Evolutionary conservation across 2,329 filamentous ascomycete species (phyloP).

Genomic region (Hortaea sp.): DNA sequence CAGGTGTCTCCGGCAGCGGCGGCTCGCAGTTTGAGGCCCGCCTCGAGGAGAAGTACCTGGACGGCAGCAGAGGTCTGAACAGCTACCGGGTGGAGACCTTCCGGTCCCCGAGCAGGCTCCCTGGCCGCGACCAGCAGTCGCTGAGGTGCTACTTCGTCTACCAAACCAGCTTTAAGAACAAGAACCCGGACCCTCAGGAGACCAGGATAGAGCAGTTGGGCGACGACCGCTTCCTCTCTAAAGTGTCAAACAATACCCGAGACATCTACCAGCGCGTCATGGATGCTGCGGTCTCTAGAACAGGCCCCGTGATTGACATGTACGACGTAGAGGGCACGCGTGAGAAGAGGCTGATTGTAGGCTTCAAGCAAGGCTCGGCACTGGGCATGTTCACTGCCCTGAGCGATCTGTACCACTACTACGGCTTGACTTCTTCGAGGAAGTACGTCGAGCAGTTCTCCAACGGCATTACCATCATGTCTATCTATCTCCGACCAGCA

Average conservation of each 20-base stretch:
- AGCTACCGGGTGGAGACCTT: conserved; percentile 95
- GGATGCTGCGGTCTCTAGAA: conserved; percentile 68
- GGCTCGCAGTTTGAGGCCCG: conserved; percentile 91
- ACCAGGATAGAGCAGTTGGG: conserved; percentile 85
- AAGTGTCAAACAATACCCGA: conserved; percentile 92
- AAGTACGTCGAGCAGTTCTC: conserved; percentile 99
- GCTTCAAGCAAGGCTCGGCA: conserved; percentile 87
- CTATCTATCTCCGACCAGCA: conserved; percentile 77
- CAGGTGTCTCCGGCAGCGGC: conserved; percentile 62
- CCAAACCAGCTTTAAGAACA: conserved; percentile 79
- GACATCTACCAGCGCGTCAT: conserved; percentile 93
- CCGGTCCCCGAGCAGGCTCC: conserved; percentile 75
- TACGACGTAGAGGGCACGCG: conserved; percentile 87
- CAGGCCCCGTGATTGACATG: conserved; percentile 92
- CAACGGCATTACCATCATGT: conserved; percentile 96
- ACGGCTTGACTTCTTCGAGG: conserved; percentile 86
- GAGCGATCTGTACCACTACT: conserved; percentile 97
- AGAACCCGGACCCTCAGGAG: conserved; percentile 63
- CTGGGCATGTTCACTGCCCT: conserved; percentile 89
- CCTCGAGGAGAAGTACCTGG: conserved; percentile 91
- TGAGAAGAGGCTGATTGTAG: conserved; percentile 90
- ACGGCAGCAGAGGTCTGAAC: conserved; percentile 59
- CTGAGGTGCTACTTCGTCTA: conserved; percentile 98
- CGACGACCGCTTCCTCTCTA: conserved; percentile 87
- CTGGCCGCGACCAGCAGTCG: conserved; percentile 63